Evolutionary conservation across 1,284 basidiomycete species (phyloP), one percentile per base, ranked within the genome.

Genomic region (Cutaneotrichosporon spelunceum): DNA sequence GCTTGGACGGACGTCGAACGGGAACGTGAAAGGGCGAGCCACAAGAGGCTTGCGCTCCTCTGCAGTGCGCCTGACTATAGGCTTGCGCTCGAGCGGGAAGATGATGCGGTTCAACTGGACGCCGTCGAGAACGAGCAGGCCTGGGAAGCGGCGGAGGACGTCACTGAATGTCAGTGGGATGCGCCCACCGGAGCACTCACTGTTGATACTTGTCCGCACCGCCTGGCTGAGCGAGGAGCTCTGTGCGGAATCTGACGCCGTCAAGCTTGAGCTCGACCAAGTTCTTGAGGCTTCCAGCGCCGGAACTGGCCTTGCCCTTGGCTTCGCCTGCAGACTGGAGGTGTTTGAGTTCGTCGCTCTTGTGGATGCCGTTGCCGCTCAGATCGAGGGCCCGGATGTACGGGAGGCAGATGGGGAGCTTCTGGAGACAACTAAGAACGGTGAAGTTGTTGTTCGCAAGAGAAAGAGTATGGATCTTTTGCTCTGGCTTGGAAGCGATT

Each of bases 61-160:
- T 10, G 70, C 70, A 2, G 66, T 68, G 14, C 70, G 69, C 23
- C 66, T 61, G 27, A 74, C 64, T 30, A 71, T 72, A 36, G 74
- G 72, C 64, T 74, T 70, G 47, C 73, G 70, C 33, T 70, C 68
- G 33, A 79, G 68, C 3, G 75, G 72, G 63, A 78, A 76, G 52
- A 75, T 67, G 57, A 79, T 71, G 29, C 77, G 72, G 59, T 74
- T 93, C 5, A 95, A 66, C 45, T 68, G 68, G 48, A 76, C 71
- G 2, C 71, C 73, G 61, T 79, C 78, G 27, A 79, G 68, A 47
- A 79, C 74, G 10, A 72, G 70, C 1, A 79, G 66, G 54, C 77
- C 76, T 11, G 78, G 77, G 65, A 79, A 79, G 8, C 76, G 73
- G 13, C 72, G 70, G 2, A 78, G 68, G 36, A 79, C 72, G 45